Percentiles rank a stretch among this genome's conserved stretches.
These are phyloP conservation scores for Pyrenophora teres DNA, from an alignment of 2,329 filamentous ascomycete species.

Conservation along the genomic window DNA sequence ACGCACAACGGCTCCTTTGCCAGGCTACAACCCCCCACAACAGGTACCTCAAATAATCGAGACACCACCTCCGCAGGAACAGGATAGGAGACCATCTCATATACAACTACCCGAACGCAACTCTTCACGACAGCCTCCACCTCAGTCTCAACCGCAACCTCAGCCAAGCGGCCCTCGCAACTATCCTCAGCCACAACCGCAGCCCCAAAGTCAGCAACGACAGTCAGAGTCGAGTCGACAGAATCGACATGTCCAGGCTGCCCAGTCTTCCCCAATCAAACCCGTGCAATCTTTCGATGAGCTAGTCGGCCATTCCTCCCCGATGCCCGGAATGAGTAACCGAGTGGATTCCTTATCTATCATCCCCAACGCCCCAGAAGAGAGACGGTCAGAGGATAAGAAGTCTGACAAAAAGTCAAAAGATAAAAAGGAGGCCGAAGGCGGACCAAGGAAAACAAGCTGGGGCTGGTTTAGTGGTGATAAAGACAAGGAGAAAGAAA, in stretches of 20 bases:
- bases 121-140: constrained; percentile 51
- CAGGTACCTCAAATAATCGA: constrained; percentile 67
- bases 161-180: constrained; percentile 25
- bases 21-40: constrained; percentile 49
- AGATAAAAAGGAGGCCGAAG: constrained; percentile 74
- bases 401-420: constrained; percentile 71
- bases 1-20: constrained; percentile 58
- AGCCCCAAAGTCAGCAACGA: constrained; percentile 27
- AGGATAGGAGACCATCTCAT: constrained; percentile 36
- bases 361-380: constrained; percentile 73
- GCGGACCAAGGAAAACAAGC: constrained; percentile 71
- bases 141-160: constrained; percentile 11
- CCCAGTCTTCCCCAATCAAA: constrained; percentile 46
- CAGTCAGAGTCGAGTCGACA: constrained; percentile 27
- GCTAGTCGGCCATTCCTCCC: constrained; percentile 67
- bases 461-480: constrained; percentile 76
- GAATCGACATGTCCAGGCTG: constrained; percentile 39
- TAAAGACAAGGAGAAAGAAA: constrained; percentile 72
- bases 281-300: constrained; percentile 64
- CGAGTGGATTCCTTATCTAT: constrained; percentile 79
- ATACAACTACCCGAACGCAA: constrained; percentile 57
- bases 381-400: constrained; percentile 53
- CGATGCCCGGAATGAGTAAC: constrained; percentile 68
- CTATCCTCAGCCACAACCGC: constrained; percentile 17
- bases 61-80: constrained; percentile 56